phyloP scores from a whole-genome alignment of 495 filamentous ascomycete genomes.

The Massariosphaeria phaeospora region DNA sequence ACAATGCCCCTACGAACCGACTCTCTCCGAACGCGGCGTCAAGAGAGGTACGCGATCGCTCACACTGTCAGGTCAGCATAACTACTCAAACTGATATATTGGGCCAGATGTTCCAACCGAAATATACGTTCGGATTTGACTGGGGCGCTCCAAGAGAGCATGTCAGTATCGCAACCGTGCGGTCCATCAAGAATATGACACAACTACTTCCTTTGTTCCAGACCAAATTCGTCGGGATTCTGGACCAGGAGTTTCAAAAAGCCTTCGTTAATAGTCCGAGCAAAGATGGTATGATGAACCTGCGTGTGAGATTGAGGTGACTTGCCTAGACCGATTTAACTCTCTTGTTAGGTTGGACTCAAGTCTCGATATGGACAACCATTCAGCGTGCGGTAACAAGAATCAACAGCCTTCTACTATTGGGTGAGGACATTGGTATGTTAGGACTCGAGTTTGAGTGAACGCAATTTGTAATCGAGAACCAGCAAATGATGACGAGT shows the following conservation, averaged over 20 bases:
- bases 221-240: not conserved
- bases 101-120: not conserved
- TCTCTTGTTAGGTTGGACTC: not conserved
- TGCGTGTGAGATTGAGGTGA: no score
- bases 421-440: conserved; percentile 3
- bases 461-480: not conserved
- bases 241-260: conserved; percentile 1
- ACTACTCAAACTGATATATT: no score
- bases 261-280: not conserved
- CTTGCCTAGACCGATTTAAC: no score
- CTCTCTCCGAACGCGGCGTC: conserved; percentile 2
- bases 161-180: not conserved
- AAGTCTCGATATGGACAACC: not conserved
- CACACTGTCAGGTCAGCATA: not conserved
- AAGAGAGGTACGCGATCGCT: not conserved
- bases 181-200: not conserved
- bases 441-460: not conserved
- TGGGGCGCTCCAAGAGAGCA: not conserved
- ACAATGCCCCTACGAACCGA: not conserved
- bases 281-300: not conserved
- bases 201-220: not conserved
- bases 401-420: conserved; percentile 1
- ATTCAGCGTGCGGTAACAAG: not conserved
- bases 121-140: not conserved
- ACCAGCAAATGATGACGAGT: not conserved